These are phyloP conservation scores for Vigna hirtella DNA, from an alignment of 306 rosid genomes.

Conservation along the genomic window DNA sequence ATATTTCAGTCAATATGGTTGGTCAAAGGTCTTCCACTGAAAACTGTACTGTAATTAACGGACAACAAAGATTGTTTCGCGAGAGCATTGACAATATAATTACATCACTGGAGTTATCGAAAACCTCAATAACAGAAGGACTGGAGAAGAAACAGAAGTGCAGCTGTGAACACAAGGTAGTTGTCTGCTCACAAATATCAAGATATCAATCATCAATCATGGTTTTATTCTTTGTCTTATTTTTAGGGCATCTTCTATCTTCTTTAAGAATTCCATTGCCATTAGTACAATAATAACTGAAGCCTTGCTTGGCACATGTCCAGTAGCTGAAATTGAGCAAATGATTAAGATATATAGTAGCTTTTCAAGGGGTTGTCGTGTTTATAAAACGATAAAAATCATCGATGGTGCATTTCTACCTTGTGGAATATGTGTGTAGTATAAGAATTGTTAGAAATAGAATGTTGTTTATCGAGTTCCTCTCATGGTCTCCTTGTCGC, in stretches of 20 bases:
- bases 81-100: slow-evolving; percentile 65
- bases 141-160: slow-evolving; percentile 48
- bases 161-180: slow-evolving; percentile 77
- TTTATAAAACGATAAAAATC: slow-evolving; percentile 16
- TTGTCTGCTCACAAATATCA: slow-evolving; percentile 63
- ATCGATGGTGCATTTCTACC: slow-evolving; percentile 11
- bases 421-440: slow-evolving; percentile 22
- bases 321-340: slow-evolving; percentile 42
- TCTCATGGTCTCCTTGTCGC: slow-evolving; percentile 21
- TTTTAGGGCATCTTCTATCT: slow-evolving; percentile 52
- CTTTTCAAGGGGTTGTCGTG: slow-evolving; percentile 16
- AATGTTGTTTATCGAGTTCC: slow-evolving; percentile 9
- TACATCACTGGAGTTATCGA: slow-evolving; percentile 61
- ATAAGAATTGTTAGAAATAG: slow-evolving; percentile 34
- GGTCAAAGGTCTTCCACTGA: slow-evolving; percentile 45
- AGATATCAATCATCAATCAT: slow-evolving; percentile 62
- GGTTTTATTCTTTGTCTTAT: slow-evolving; percentile 51
- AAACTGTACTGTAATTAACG: slow-evolving; percentile 53
- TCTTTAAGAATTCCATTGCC: slow-evolving; percentile 41
- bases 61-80: slow-evolving; percentile 57
- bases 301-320: slow-evolving; percentile 41
- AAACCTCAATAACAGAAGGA: slow-evolving; percentile 45
- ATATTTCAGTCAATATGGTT: slow-evolving; percentile 51
- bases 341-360: slow-evolving; percentile 20
- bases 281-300: slow-evolving; percentile 41